A percentile compares a stretch with the other conserved stretches of the same genome.
These are phyloP conservation scores for Gilbertella persicaria DNA, from an alignment of 371 early-diverging fungal genomes.

Conservation along the genomic window DNA sequence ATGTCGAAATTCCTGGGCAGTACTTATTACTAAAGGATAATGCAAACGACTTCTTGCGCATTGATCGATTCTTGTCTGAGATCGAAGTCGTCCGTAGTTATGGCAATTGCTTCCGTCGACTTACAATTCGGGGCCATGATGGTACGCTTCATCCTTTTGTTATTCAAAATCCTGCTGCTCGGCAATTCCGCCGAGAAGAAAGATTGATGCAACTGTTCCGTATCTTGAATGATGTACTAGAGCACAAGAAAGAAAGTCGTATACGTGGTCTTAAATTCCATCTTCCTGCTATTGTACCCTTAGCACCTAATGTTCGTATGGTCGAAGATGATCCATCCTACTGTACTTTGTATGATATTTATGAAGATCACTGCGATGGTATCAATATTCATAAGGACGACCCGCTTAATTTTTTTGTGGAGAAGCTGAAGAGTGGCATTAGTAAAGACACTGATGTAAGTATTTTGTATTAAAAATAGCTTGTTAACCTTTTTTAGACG, in stretches of 20 bases:
- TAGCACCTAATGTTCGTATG: slow-evolving; percentile 90
- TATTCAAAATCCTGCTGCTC: slow-evolving; percentile 88
- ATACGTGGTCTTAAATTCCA: slow-evolving; percentile 84
- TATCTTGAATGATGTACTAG: slow-evolving; percentile 83
- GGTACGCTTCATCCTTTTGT: slow-evolving; percentile 88
- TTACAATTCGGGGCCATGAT: slow-evolving; percentile 91
- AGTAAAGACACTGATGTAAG: slow-evolving; percentile 43
- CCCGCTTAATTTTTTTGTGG: slow-evolving; percentile 72
- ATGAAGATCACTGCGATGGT: slow-evolving; percentile 77
- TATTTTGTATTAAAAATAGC: background rate
- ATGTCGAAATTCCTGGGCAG: slow-evolving; percentile 97
- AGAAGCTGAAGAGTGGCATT: slow-evolving; percentile 56
- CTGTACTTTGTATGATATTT: slow-evolving; percentile 82
- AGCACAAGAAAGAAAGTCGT: slow-evolving; percentile 75
- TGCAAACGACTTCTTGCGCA: slow-evolving; percentile 89
- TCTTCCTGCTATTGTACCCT: slow-evolving; percentile 86
- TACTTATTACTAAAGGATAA: slow-evolving; percentile 82
- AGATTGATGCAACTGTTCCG: slow-evolving; percentile 91
- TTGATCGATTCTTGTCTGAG: slow-evolving; percentile 91
- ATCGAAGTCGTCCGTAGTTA: slow-evolving; percentile 80
- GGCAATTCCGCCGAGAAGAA: slow-evolving; percentile 90
- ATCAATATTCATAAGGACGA: slow-evolving; percentile 77
- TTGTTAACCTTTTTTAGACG: slow-evolving; percentile 16
- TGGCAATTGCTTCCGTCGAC: slow-evolving; percentile 70
- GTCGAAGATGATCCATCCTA: slow-evolving; percentile 89